Evolutionary conservation across 1,284 basidiomycete species (phyloP), one percentile per base, ranked within the genome.

Genomic region (Porodaedalea pini): DNA sequence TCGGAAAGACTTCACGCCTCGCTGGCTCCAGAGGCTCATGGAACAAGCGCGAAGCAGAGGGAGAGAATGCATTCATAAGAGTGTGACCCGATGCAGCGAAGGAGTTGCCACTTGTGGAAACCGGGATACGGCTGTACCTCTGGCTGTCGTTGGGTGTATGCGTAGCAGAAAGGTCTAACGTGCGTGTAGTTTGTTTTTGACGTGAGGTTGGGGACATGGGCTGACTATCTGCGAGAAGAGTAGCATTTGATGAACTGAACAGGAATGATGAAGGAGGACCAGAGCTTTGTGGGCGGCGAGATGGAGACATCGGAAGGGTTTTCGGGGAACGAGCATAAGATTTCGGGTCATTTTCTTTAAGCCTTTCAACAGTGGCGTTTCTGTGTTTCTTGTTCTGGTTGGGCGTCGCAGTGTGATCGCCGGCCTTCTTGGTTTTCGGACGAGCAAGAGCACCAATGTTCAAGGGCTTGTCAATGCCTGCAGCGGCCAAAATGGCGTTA

Each of bases 401-500:
- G n/a, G 36, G 31, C 1, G 39, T 32, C 23, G 21, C 27, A 19
- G 36, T 34, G 21, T 21, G 32, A 31, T 19, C 19, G 36, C 36
- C 37, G 17, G 32, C 25, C 23, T 51, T 56, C 34, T 29, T 58
- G 21, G 23, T 34, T 32, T 48, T 58, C 13, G 48, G 13, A 32
- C 56, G 51, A 41, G 39, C 50, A 10, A 61, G 45, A 44, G 21
- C 40, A 29, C 37, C 17, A 7, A 57, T 39, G 17, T 61, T 61
- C 21, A 61, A 45, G 23, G 56, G 59, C 13, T 54, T 61, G n/a
- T 54, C 56, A 31, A 40, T 40, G 21, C 51, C 54, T 19, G 48
- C 17, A n/a, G 41, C 7, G 41, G 17, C 21, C 19, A 41, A 17
- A 17, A 15, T 10, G 25, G 27, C 15, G 32, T 3, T 21, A 15